These are phyloP conservation scores for Elsinoe australis DNA, from an alignment of 2,329 filamentous ascomycete species.

Conservation along the genomic window DNA sequence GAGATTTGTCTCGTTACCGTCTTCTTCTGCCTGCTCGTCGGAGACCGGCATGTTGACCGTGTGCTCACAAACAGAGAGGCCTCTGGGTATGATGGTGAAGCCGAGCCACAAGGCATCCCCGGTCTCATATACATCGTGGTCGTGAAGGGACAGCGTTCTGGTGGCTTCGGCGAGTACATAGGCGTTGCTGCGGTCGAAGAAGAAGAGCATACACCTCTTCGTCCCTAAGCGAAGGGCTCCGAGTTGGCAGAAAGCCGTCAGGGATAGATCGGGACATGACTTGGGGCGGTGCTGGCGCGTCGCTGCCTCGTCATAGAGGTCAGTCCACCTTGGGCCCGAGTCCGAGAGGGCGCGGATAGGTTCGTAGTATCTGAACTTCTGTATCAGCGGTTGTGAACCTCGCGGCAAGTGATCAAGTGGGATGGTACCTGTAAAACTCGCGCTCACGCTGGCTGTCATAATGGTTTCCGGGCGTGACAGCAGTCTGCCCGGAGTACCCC, in stretches of 20 bases:
- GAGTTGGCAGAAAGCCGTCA: conserved; percentile 33
- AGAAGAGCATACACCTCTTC: conserved; percentile 34
- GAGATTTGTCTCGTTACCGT: conserved; percentile 16
- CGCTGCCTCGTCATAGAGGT: conserved; percentile 17
- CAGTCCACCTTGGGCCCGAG: conserved; percentile 17
- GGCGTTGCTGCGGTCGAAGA: conserved; percentile 43
- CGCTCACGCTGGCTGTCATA: conserved; percentile 21
- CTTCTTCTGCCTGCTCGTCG: conserved; percentile 23
- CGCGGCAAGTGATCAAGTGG: conserved; percentile 23
- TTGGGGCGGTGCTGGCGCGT: conserved; percentile 10
- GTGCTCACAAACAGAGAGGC: conserved; percentile 31
- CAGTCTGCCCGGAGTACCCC: neutral
- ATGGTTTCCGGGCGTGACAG: conserved; percentile 2
- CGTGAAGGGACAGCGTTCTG: conserved; percentile 33
- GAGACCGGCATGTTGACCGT: conserved; percentile 23
- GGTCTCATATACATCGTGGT: conserved; percentile 30
- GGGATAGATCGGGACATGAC: conserved; percentile 27
- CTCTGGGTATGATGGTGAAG: conserved; percentile 30
- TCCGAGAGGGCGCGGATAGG: conserved; percentile 21
- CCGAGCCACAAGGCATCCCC: conserved; percentile 32
- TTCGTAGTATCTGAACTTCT: conserved; percentile 23
- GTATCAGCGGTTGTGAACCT: conserved; percentile 22
- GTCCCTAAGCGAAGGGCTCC: conserved; percentile 32
- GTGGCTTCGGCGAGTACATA: conserved; percentile 48
- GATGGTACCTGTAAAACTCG: conserved; percentile 22